These are phyloP conservation scores for Ormosia emarginata DNA, from an alignment of 306 rosid species.

Conservation along the genomic window DNA sequence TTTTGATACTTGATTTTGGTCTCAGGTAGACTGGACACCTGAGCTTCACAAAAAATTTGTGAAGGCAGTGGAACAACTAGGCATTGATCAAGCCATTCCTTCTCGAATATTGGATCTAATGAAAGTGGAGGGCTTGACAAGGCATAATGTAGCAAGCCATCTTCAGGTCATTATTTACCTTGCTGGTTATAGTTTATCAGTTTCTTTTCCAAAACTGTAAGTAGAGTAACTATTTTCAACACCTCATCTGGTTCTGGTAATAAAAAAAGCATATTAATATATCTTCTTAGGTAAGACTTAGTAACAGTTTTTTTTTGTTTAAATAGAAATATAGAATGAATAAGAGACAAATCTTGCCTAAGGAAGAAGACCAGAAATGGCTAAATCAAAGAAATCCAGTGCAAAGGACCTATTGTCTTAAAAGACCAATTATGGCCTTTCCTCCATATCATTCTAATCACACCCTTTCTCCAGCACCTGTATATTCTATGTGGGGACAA, in stretches of 20 bases:
- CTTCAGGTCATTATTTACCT: constrained; percentile 64
- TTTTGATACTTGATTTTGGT: constrained; percentile 23
- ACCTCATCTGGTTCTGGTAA: not conserved
- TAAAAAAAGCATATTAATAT: not conserved
- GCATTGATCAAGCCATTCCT: constrained; percentile 95
- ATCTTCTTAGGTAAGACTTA: not conserved
- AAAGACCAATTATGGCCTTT: constrained; percentile 67
- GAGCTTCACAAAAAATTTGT: constrained; percentile 90
- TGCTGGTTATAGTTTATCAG: not conserved
- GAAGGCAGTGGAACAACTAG: constrained; percentile 87
- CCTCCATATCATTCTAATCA: constrained; percentile 68
- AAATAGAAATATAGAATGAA: constrained; percentile 87
- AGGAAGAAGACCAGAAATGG: constrained; percentile 68
- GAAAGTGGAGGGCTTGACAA: constrained; percentile 89
- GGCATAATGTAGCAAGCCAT: constrained; percentile 97
- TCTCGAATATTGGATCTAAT: constrained; percentile 83
- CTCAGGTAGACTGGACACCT: constrained; percentile 93
- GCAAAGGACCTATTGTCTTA: constrained; percentile 54
- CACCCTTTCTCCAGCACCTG: constrained; percentile 45
- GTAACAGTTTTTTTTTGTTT: not conserved
- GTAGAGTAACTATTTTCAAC: not conserved
- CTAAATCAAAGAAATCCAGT: constrained; percentile 41
- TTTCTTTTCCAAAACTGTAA: not conserved
- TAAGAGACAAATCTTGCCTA: constrained; percentile 81
- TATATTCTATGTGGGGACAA: constrained; percentile 76